Percentiles rank a stretch among this genome's conserved stretches.
Conservation (phyloP, 768 basidiomycete genomes). For the Mrakia hoshinonis region DNA sequence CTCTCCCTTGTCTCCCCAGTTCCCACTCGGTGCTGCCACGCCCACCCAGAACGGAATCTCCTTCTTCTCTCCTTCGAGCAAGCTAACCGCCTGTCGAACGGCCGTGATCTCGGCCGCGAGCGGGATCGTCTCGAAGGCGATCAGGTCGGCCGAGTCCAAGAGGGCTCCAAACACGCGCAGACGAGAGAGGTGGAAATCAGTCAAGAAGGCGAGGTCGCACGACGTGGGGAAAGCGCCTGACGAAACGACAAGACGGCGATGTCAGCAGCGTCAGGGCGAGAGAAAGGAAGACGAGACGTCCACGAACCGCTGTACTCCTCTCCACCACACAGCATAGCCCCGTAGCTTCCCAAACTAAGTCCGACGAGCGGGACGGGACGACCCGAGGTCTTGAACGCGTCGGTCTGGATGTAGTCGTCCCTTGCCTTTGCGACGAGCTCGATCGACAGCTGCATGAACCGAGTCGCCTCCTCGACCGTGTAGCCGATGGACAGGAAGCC, state of each 20-base stretch:
- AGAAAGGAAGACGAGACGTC: too few relatives aligned
- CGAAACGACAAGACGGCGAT: conserved; percentile 53
- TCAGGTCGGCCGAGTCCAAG: conserved; percentile 47
- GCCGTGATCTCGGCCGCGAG: conserved; percentile 57
- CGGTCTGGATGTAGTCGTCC: conserved; percentile 5
- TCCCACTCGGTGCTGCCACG: conserved; percentile 19
- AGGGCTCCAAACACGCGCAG: conserved; percentile 46
- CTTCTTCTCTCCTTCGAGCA: conserved; percentile 35
- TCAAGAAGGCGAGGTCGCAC: conserved; percentile 49
- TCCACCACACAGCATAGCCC: conserved; percentile 53
- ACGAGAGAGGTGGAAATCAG: conserved; percentile 57
- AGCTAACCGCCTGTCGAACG: conserved; percentile 54
- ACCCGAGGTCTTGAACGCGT: conserved; percentile 45
- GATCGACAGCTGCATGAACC: conserved; percentile 29
- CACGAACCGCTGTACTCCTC: conserved; percentile 36
- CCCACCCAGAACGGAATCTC: conserved; percentile 27
- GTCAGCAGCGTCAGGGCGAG: not conserved
- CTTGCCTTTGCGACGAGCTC: conserved; percentile 28
- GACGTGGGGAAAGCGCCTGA: conserved; percentile 43
- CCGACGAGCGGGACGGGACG: conserved; percentile 48
- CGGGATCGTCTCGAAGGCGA: conserved; percentile 74
- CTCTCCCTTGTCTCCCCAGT: conserved; percentile 25
- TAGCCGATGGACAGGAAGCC: conserved; percentile 36
- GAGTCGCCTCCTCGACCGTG: conserved; percentile 10
- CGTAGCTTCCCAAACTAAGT: conserved; percentile 66